Evolutionary conservation across 768 basidiomycete species (phyloP).

Genomic region (Suillus variegatus): DNA sequence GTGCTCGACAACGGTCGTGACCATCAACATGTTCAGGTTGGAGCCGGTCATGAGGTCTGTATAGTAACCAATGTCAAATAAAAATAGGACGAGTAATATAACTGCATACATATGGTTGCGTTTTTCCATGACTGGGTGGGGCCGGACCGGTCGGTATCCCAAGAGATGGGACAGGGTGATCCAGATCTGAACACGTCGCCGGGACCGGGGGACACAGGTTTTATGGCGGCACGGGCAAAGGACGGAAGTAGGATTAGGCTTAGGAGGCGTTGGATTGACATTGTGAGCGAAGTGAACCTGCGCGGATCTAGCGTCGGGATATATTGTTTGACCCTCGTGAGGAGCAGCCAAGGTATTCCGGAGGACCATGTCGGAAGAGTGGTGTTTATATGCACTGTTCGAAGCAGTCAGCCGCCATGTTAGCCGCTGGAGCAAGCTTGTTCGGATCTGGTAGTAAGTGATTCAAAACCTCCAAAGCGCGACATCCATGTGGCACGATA

Average conservation of each 20-base stretch:
- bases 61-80: neutral
- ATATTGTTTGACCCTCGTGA: neutral
- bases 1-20: constrained; percentile 28
- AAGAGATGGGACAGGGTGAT: constrained; percentile 35
- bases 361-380: neutral
- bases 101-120: constrained; percentile 35
- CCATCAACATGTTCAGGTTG: constrained; percentile 35
- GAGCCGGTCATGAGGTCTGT: constrained; percentile 42
- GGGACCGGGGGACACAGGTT: constrained; percentile 41
- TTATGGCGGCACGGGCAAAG: constrained; percentile 21
- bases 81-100: neutral
- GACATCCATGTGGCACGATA: neutral
- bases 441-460: neutral
- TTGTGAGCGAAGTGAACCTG: constrained; percentile 1
- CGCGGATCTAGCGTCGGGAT: neutral
- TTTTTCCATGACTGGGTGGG: constrained; percentile 35
- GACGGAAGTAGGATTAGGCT: constrained; percentile 11
- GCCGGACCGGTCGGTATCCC: constrained; percentile 26
- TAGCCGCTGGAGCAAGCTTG: constrained; percentile 8
- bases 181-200: constrained; percentile 36
- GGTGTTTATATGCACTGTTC: neutral
- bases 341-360: neutral
- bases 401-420: constrained; percentile 9
- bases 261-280: constrained; percentile 9
- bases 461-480: neutral